Percentiles rank a stretch among this genome's conserved stretches.
Evolutionary conservation across 2,329 filamentous ascomycete species (phyloP).

Genomic region (Xylaria polymorpha): DNA sequence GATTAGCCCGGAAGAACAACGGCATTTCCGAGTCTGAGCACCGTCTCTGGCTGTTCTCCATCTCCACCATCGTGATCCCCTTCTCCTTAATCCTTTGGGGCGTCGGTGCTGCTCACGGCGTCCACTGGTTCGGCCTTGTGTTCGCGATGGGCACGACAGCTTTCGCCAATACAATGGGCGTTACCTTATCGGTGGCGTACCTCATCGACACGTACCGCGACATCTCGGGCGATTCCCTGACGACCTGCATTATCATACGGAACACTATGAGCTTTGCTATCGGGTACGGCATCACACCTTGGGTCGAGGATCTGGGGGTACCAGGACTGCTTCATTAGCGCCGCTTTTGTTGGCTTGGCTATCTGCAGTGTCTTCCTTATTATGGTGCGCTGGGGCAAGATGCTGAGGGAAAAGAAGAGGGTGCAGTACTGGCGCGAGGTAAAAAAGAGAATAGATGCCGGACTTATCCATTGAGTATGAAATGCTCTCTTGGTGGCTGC

Average conservation of each 20-base stretch:
- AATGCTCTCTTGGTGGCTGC: neutral
- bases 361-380: conserved; percentile 49
- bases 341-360: conserved; percentile 48
- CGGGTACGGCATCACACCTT: conserved; percentile 59
- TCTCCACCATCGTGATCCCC: conserved; percentile 47
- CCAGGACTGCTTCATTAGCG: conserved; percentile 58
- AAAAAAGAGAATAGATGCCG: conserved; percentile 46
- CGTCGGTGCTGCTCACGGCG: conserved; percentile 50
- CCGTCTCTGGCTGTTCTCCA: conserved; percentile 55
- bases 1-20: conserved; percentile 54
- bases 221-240: conserved; percentile 55
- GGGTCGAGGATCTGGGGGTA: conserved; percentile 57
- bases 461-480: conserved; percentile 45
- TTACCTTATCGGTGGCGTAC: conserved; percentile 55
- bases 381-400: conserved; percentile 50
- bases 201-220: conserved; percentile 57
- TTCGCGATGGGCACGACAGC: conserved; percentile 55
- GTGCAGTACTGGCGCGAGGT: conserved; percentile 49
- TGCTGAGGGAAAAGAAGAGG: conserved; percentile 46
- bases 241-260: conserved; percentile 55
- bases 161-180: conserved; percentile 51
- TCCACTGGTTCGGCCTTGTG: conserved; percentile 58
- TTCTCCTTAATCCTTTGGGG: conserved; percentile 48
- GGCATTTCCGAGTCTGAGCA: conserved; percentile 58
- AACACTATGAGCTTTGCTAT: conserved; percentile 56